A percentile compares a stretch with the other conserved stretches of the same genome.
phyloP scores from a whole-genome alignment of 257 asterid genomes.

The Linderniella brevidens region DNA sequence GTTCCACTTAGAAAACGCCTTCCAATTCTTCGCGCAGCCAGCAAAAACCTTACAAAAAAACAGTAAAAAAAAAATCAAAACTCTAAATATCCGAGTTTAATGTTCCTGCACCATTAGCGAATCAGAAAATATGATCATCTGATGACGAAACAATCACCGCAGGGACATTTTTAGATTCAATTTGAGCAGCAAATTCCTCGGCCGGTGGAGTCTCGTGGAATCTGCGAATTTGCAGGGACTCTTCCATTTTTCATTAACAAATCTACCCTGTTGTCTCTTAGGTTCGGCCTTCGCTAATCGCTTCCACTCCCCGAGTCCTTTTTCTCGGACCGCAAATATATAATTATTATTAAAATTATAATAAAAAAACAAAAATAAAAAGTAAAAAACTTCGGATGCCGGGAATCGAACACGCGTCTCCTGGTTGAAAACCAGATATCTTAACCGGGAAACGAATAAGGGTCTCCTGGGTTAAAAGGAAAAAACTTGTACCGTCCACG shows the following conservation, averaged over 20 bases:
- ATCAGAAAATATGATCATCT: not conserved
- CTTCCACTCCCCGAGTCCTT: no score
- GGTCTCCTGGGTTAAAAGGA: no score
- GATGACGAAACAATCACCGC: conserved; percentile 22
- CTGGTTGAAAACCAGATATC: no score
- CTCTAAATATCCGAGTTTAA: not conserved
- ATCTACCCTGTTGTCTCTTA: not conserved
- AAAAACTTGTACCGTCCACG: no score
- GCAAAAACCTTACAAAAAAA: conserved; percentile 31
- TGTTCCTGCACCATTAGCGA: not conserved
- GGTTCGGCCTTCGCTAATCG: not conserved
- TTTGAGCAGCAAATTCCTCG: conserved; percentile 42
- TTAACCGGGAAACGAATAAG: no score
- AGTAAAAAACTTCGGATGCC: no score
- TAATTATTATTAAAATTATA: no score
- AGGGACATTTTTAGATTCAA: conserved; percentile 58
- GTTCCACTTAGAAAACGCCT: conserved; percentile 67
- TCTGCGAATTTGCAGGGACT: conserved; percentile 25
- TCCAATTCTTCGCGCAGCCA: conserved; percentile 65
- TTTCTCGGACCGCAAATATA: no score
- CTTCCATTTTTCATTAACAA: conserved; percentile 16
- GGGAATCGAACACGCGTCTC: no score
- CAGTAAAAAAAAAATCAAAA: not conserved
- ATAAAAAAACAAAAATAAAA: no score
- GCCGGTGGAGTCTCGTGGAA: conserved; percentile 41